Percentiles rank a stretch among this genome's conserved stretches.
phyloP scores from a whole-genome alignment of 768 basidiomycete genomes.

The Bullera alba region DNA sequence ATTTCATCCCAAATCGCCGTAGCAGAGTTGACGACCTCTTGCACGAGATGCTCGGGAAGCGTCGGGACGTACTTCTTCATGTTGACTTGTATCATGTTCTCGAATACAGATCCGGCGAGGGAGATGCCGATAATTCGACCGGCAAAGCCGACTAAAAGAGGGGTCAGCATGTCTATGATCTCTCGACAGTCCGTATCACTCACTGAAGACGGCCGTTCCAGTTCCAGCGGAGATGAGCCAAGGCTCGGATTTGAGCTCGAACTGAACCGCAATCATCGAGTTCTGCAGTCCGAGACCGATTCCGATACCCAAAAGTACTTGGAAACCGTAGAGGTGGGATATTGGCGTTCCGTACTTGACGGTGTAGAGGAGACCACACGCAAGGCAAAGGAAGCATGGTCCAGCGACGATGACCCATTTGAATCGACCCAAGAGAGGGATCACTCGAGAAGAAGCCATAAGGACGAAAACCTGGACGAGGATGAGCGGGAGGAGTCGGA shows the following conservation, averaged over 20 bases:
- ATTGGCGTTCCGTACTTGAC: conserved; percentile 30
- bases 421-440: conserved; percentile 43
- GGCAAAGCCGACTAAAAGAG: conserved; percentile 29
- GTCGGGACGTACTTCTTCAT: conserved; percentile 31
- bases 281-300: conserved; percentile 47
- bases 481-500: conserved; percentile 46
- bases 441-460: conserved; percentile 38
- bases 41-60: conserved; percentile 17
- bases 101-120: conserved; percentile 45
- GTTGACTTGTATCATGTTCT: conserved; percentile 41
- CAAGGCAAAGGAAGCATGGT: conserved; percentile 43
- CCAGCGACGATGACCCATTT: conserved; percentile 46
- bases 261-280: conserved; percentile 48
- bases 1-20: conserved; percentile 38
- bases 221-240: conserved; percentile 46
- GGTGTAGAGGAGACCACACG: conserved; percentile 47
- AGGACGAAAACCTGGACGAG: conserved; percentile 39
- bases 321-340: conserved; percentile 44
- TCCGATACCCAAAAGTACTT: conserved; percentile 48
- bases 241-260: conserved; percentile 41
- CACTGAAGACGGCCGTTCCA: conserved; percentile 44
- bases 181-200: conserved; percentile 10
- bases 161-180: background rate
- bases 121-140: conserved; percentile 45
- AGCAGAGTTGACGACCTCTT: conserved; percentile 35